Base-by-base conservation (phyloP, 1,139 yeast species). In the Spathaspora sp. region DNA sequence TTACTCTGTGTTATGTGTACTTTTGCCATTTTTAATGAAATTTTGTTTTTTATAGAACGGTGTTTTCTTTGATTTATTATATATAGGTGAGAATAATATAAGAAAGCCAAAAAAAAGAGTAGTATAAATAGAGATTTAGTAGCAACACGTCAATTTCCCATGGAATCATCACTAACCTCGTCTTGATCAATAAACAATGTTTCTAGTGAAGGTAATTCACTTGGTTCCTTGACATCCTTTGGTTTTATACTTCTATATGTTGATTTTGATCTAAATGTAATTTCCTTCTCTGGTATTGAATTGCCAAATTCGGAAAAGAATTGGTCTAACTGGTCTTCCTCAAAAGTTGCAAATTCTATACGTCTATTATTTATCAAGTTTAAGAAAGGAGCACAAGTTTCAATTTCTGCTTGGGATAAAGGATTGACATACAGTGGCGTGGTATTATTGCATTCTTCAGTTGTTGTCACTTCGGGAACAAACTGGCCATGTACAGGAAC, bases 391-490 rank as follows among this genome's bases (percentile, higher is more conserved):
- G 71, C 67, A 54, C 86, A 79, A 0, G 89, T 80, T 52, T 84
- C 89, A 47, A 85, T 77, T 58, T 84, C 90, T 36, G 82, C 79
- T 50, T 80, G 80, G 0, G 86, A 74, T 36, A 84, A 61, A 1
- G 86, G 84, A 40, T 42, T 46, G 4, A 45, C 29, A 7, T 18
- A 4, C 3, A 16, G 23, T 10, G 13, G 4, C 7, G 33, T 9
- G 6, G 27, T 6, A 16, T 7, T 38, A n/a, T n/a, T 8, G 6
- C 13, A 10, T n/a, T 26, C 20, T 17, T 18, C 44, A 17, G 17
- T 34, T n/a, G 41, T 25, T 8, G 38, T 26, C 26, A 43, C 46
- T 6, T 38, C 23, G 20, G 44, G 40, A 13, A 42, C 44, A 38
- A 38, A 42, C 15, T 25, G 10, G n/a, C 29, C 18, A 15, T 44